Evolutionary conservation across 2,329 filamentous ascomycete species (phyloP), one percentile per base, ranked within the genome.

Genomic region (Drechmeria coniospora): DNA sequence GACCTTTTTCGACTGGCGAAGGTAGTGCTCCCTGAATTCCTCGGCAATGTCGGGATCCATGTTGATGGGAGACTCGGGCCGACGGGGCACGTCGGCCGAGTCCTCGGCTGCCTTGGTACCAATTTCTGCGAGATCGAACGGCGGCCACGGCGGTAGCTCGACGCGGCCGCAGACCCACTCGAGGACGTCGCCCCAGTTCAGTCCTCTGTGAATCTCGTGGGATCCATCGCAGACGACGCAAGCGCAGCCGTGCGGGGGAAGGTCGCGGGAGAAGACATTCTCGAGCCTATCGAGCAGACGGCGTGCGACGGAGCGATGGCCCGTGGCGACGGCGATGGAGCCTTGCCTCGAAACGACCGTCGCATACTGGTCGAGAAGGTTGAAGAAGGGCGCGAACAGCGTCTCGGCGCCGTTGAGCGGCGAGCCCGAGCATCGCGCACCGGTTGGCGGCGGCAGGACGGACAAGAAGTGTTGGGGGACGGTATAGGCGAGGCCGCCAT

Each of bases 161-260:
- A 82, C 72, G 30, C 87, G 74, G 12, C 87, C 87, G 37, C 83
- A 90, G 9, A 93, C 84, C 47, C 86, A 75, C 52, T 98, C 90
- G 15, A 98, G 57, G 9, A 95, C 84, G 47, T 95, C 87, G 8
- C 90, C 87, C 87, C 87, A 98, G 36, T 82, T 90, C 17, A 94
- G 63, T 2, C 84, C 86, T 30, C 64, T 67, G 36, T 74, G 69
- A 11, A 77, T 68, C 21, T 74, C 65, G 21, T 68, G 57, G 4
- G 56, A 56, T 9, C 55, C 60, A 25, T 77, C 70, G 46, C 87
- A 95, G 63, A 94, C 81, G 31, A 90, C 61, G 50, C 87, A 95
- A 23, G 64, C 59, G 49, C 87, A 95, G n/a, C 77, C 74, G 43
- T 93, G 75, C 0, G 74, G 74, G 0, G 86, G 86, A 20, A 98